Conservation (phyloP, 192 early-diverging fungal genomes). For the Funneliformis mosseae region DNA sequence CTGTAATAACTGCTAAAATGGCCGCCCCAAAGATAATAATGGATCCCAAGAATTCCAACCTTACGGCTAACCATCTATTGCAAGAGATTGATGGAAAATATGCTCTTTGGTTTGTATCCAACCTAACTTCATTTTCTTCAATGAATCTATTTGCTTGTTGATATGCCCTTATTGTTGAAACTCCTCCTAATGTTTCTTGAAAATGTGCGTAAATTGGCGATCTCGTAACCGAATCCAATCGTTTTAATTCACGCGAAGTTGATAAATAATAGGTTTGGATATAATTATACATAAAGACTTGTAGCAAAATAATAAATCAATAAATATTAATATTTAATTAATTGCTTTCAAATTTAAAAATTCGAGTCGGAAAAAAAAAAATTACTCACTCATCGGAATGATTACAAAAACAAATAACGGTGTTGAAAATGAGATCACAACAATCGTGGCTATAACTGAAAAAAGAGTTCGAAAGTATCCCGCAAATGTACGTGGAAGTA, state of each 20-base stretch:
- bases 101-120: slow-evolving; percentile 81
- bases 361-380: slow-evolving; percentile 25
- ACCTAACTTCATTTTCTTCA: slow-evolving; percentile 60
- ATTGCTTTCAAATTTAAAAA: neutral
- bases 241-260: slow-evolving; percentile 86
- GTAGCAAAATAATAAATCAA: slow-evolving; percentile 43
- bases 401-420: slow-evolving; percentile 16
- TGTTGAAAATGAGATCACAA: slow-evolving; percentile 38
- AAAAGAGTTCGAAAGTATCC: slow-evolving; percentile 52
- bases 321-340: slow-evolving; percentile 38
- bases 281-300: slow-evolving; percentile 54
- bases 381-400: slow-evolving; percentile 22
- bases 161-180: slow-evolving; percentile 83
- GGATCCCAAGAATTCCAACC: slow-evolving; percentile 71
- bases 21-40: slow-evolving; percentile 80
- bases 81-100: slow-evolving; percentile 74
- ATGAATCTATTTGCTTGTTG: slow-evolving; percentile 67
- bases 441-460: slow-evolving; percentile 48
- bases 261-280: slow-evolving; percentile 70
- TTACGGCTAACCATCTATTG: slow-evolving; percentile 70
- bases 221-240: slow-evolving; percentile 74
- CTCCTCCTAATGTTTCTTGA: slow-evolving; percentile 74
- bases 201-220: slow-evolving; percentile 85
- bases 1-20: slow-evolving; percentile 67
- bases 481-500: slow-evolving; percentile 58